These are phyloP conservation scores for Candida maris DNA, from an alignment of 805 yeast genomes.

Conservation along the genomic window DNA sequence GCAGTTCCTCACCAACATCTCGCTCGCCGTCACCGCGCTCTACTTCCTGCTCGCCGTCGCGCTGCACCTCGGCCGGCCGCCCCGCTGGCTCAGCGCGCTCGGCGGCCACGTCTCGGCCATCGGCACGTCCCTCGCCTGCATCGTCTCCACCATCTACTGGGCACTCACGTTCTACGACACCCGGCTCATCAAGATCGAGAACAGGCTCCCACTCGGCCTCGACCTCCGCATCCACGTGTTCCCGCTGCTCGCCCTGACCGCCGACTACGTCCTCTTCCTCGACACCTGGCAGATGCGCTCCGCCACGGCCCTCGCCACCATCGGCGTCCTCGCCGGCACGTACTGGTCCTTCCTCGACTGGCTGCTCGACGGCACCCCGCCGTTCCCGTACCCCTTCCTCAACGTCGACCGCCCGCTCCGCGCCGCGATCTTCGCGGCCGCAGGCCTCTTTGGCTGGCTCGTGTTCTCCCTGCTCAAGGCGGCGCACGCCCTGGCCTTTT, in stretches of 20 bases:
- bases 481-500: slow-evolving; percentile 9
- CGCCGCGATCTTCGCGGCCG: slow-evolving; percentile 44
- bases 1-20: slow-evolving; percentile 71
- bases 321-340: slow-evolving; percentile 37
- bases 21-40: slow-evolving; percentile 45
- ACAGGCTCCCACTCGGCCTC: slow-evolving; percentile 42
- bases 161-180: slow-evolving; percentile 52
- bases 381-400: slow-evolving; percentile 66
- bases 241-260: slow-evolving; percentile 50
- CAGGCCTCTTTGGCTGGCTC: slow-evolving; percentile 37
- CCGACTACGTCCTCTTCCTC: slow-evolving; percentile 55
- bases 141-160: slow-evolving; percentile 70
- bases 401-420: slow-evolving; percentile 47
- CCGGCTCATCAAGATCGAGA: slow-evolving; percentile 41
- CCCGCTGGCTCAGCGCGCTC: slow-evolving; percentile 11
- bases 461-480: slow-evolving; percentile 23
- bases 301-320: slow-evolving; percentile 37
- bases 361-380: slow-evolving; percentile 43
- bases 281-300: slow-evolving; percentile 37
- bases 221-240: slow-evolving; percentile 59
- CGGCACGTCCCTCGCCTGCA: slow-evolving; percentile 53
- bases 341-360: slow-evolving; percentile 54
- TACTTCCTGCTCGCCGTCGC: slow-evolving; percentile 38
- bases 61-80: slow-evolving; percentile 35
- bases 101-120: slow-evolving; percentile 48